Evolutionary conservation across 306 rosid species (phyloP), one percentile per base, ranked within the genome.

Genomic region (Trichosanthes truncata): DNA sequence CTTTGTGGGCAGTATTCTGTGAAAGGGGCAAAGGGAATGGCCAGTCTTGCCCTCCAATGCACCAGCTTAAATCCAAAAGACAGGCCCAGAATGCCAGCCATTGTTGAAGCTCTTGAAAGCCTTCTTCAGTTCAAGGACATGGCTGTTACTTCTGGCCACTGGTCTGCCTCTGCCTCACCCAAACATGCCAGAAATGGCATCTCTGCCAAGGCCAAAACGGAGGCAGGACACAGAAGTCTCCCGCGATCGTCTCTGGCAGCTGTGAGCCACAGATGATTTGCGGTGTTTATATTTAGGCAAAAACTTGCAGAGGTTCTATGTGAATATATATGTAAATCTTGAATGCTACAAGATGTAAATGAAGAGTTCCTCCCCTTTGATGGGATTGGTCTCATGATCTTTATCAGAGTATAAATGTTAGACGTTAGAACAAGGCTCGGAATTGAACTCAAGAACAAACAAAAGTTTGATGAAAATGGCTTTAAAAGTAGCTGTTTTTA

Each of bases 1-100:
- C 90, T 95, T 65, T 83, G 85, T 25, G 97, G 99, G 15, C 99
- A 91, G 80, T 95, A 93, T 82, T 91, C 99, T 1, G 97, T 90
- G 17, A 95, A 95, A 68, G 97, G 99, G 20, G 80, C 97, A 12
- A 92, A 91, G 80, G 93, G 87, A 55, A 86, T 90, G 82, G 97
- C 97, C 14, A 86, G 75, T 81, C 81, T 95, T 83, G 91, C 96
- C 21, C 80, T 84, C 60, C 93, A 92, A 15, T 92, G 93, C 88
- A 81, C 88, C 72, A 91, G 90, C 79, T 55, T 91, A 87, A 90
- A 85, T 65, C 97, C 99, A 57, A 95, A 93, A 86, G 97, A 90
- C 81, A 91, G 99, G 83, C 93, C 98, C 36, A 93, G 85, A 83
- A 96, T 91, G 96, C 65, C 91, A 56, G 80, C 82, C 9, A 85